These are phyloP conservation scores for Phallus indusiatus DNA, from an alignment of 768 basidiomycete genomes.

Conservation along the genomic window DNA sequence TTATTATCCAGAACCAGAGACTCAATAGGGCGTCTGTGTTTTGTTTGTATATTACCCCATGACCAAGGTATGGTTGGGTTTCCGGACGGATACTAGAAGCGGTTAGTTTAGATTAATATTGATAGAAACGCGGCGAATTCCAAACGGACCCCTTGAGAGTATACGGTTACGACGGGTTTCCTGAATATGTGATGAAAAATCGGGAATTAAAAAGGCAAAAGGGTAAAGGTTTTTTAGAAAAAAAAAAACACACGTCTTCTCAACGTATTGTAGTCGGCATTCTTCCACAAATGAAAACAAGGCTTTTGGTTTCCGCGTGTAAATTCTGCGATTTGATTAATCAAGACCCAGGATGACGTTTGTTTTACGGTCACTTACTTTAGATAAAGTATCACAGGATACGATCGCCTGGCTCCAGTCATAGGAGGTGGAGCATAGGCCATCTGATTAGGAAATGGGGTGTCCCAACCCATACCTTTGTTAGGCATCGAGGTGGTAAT, in stretches of 20 bases:
- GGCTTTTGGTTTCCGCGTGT: slow-evolving; percentile 33
- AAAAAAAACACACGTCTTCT: slow-evolving; percentile 20
- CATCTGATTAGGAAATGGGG: background rate
- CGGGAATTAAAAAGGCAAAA: background rate
- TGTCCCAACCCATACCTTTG: background rate
- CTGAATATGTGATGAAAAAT: background rate
- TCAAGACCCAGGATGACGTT: slow-evolving; percentile 6
- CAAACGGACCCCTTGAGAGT: background rate
- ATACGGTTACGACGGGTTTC: slow-evolving; percentile 29
- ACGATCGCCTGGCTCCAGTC: background rate
- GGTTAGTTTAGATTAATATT: background rate
- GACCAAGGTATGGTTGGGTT: background rate
- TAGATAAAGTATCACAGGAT: background rate
- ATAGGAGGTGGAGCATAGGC: background rate
- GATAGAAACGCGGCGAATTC: background rate
- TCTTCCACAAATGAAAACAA: slow-evolving; percentile 34
- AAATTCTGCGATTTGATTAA: slow-evolving; percentile 24
- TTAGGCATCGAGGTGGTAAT: slow-evolving; percentile 13
- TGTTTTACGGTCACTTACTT: background rate
- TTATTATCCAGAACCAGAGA: slow-evolving; percentile 45
- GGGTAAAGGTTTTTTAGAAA: background rate
- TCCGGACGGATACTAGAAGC: background rate
- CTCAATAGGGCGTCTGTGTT: slow-evolving; percentile 39
- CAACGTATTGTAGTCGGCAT: slow-evolving; percentile 31
- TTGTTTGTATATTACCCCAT: slow-evolving; percentile 33